phyloP scores from a whole-genome alignment of 2,329 filamentous ascomycete genomes.

The Coniochaeta pulveracea region DNA sequence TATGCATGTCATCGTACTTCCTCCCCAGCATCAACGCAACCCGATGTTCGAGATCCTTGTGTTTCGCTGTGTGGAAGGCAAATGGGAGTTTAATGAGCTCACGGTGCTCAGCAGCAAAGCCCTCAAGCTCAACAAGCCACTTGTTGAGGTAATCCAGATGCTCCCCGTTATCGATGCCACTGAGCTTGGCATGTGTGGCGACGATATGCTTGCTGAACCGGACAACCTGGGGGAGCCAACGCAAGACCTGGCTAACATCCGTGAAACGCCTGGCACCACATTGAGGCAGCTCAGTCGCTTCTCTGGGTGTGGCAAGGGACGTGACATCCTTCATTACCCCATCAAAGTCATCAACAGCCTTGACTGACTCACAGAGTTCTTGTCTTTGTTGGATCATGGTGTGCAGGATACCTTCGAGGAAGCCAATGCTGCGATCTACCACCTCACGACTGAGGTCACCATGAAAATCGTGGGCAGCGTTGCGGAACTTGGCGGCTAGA shows the following conservation, averaged over 20 bases:
- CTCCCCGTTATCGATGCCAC: slow-evolving; percentile 33
- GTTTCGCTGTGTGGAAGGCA: slow-evolving; percentile 31
- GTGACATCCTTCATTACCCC: slow-evolving; percentile 22
- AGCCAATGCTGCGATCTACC: slow-evolving; percentile 66
- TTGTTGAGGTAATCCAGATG: slow-evolving; percentile 32
- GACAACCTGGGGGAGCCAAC: slow-evolving; percentile 63
- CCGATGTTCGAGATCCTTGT: slow-evolving; percentile 20
- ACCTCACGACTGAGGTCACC: slow-evolving; percentile 78
- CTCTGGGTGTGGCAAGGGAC: slow-evolving; percentile 17
- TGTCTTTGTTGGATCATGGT: slow-evolving; percentile 50
- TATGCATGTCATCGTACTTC: slow-evolving; percentile 29
- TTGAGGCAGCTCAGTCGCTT: slow-evolving; percentile 5
- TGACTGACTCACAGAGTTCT: slow-evolving; percentile 28
- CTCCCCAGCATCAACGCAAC: slow-evolving; percentile 23
- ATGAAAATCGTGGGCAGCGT: slow-evolving; percentile 60
- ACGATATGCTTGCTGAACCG: slow-evolving; percentile 50
- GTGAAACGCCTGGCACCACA: slow-evolving; percentile 7
- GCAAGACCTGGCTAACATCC: slow-evolving; percentile 19
- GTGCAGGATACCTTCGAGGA: slow-evolving; percentile 75
- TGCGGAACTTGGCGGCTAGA: slow-evolving; percentile 56
- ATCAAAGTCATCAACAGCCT: slow-evolving; percentile 26
- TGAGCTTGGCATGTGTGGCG: slow-evolving; percentile 55
- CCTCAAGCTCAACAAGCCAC: slow-evolving; percentile 37
- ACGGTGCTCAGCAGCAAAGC: slow-evolving; percentile 27
- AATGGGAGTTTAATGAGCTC: slow-evolving; percentile 36